These are phyloP conservation scores for Fagopyrum tataricum DNA, from an alignment of 148 eudicot genomes.

Conservation along the genomic window DNA sequence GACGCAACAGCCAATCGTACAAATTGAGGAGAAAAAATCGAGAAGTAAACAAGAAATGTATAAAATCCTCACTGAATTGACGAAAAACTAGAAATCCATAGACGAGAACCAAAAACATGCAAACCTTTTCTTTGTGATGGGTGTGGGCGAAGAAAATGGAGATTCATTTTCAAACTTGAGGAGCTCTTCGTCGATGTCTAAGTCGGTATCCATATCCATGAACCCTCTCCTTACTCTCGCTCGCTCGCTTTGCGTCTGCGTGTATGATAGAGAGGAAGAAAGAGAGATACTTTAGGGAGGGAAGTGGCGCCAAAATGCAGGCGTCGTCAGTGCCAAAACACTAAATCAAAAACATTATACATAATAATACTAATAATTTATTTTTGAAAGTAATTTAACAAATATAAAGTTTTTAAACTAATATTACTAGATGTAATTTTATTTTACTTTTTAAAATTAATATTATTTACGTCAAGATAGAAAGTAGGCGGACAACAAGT, in stretches of 20 bases:
- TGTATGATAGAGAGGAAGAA: neutral
- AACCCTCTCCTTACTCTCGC: neutral
- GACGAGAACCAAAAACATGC: neutral
- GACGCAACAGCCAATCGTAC: neutral
- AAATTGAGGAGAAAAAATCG: neutral
- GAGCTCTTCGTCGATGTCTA: constrained; percentile 7
- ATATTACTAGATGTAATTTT: no score
- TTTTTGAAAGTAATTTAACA: no score
- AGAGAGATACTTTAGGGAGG: neutral
- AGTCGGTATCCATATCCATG: constrained; percentile 9
- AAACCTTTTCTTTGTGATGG: constrained; percentile 3
- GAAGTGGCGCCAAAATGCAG: constrained; percentile 6
- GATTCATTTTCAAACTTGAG: constrained; percentile 8
- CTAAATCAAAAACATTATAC: no score
- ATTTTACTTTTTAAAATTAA: no score
- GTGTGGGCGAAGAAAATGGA: neutral
- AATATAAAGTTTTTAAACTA: no score
- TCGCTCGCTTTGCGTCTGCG: neutral
- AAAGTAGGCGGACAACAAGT: no score
- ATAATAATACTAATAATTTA: no score
- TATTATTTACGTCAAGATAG: no score
- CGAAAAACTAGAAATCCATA: neutral
- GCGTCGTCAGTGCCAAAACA: neutral
- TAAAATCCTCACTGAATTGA: neutral
- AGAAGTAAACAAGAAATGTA: neutral